phyloP scores from a whole-genome alignment of 2,329 filamentous ascomycete genomes.

The Stachybotrys chlorohalonatus region DNA sequence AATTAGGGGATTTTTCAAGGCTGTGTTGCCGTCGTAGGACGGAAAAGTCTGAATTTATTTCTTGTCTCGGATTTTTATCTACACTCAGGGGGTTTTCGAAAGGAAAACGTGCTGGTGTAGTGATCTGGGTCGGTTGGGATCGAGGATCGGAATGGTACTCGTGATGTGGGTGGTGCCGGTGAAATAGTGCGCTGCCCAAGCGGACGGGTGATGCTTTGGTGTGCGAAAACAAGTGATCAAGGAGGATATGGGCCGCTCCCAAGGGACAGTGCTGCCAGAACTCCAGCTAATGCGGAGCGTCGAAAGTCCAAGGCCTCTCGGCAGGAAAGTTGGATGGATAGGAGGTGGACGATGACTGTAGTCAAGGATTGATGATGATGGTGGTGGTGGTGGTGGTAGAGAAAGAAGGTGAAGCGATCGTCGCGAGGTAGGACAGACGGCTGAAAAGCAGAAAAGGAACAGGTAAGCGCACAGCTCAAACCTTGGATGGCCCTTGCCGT shows the following conservation, averaged over 20 bases:
- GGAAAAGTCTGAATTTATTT: conserved; percentile 23
- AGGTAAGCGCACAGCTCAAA: conserved; percentile 29
- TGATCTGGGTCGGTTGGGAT: conserved; percentile 31
- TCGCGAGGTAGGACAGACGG: conserved; percentile 21
- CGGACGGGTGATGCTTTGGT: conserved; percentile 18
- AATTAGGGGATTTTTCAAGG: neutral
- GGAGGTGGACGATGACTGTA: conserved; percentile 19
- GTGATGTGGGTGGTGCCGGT: conserved; percentile 29
- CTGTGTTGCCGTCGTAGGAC: conserved; percentile 14
- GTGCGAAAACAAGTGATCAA: conserved; percentile 16
- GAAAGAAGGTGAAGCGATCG: conserved; percentile 27
- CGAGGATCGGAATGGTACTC: conserved; percentile 32
- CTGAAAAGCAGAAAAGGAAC: conserved; percentile 27
- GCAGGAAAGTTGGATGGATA: conserved; percentile 13
- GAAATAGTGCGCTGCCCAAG: conserved; percentile 22
- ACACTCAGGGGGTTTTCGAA: conserved; percentile 75
- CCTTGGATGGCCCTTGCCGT: conserved; percentile 11
- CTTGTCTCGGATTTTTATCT: conserved; percentile 53
- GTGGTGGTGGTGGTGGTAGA: conserved; percentile 19
- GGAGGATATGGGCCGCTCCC: conserved; percentile 18
- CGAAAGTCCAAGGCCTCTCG: conserved; percentile 6
- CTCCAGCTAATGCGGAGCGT: conserved; percentile 13
- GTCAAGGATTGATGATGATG: no score
- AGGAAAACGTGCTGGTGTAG: conserved; percentile 90
- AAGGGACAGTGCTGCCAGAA: conserved; percentile 16